Percentiles rank a stretch among this genome's conserved stretches.
Evolutionary conservation across 805 yeast genomes (phyloP).

Genomic region (Cyberlindnera petersonii): DNA sequence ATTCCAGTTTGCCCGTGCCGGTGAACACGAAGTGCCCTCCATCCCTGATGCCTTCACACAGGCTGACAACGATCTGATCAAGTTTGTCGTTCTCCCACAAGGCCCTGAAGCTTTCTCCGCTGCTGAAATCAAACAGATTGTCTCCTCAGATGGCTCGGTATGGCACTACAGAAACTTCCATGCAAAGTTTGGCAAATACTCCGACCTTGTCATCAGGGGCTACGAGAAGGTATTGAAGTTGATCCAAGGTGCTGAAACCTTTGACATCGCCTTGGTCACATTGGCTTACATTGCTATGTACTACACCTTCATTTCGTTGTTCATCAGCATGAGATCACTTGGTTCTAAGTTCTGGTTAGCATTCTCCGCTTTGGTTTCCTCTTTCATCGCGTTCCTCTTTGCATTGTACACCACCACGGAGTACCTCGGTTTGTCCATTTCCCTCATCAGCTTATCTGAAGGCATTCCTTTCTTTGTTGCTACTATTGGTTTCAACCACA

Average conservation of each 20-base stretch:
- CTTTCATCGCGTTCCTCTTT: conserved; percentile 77
- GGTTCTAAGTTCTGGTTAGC: conserved; percentile 91
- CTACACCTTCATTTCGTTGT: conserved; percentile 72
- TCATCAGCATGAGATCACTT: conserved; percentile 64
- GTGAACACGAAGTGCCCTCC: conserved; percentile 38
- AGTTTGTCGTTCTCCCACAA: conserved; percentile 34
- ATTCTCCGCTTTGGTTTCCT: conserved; percentile 69
- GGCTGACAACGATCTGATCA: conserved; percentile 39
- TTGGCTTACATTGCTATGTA: conserved; percentile 85
- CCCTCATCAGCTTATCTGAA: conserved; percentile 74
- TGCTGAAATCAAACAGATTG: conserved; percentile 14
- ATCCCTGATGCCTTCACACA: conserved; percentile 38
- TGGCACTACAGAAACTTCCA: conserved; percentile 59
- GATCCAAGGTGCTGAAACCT: conserved; percentile 72
- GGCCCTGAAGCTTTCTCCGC: conserved; percentile 10
- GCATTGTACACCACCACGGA: conserved; percentile 65
- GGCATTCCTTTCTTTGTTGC: conserved; percentile 93
- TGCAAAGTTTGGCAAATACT: conserved; percentile 52
- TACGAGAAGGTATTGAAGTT: conserved; percentile 40
- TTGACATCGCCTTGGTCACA: conserved; percentile 75
- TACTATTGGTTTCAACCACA: conserved; percentile 86
- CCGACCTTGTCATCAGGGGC: conserved; percentile 44
- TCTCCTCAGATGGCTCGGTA: conserved; percentile 40
- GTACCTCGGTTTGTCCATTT: conserved; percentile 54
- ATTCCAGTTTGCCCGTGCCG: conserved; percentile 49